Evolutionary conservation across 2,329 filamentous ascomycete genomes (phyloP).

Genomic region (Aspergillus terreus): DNA sequence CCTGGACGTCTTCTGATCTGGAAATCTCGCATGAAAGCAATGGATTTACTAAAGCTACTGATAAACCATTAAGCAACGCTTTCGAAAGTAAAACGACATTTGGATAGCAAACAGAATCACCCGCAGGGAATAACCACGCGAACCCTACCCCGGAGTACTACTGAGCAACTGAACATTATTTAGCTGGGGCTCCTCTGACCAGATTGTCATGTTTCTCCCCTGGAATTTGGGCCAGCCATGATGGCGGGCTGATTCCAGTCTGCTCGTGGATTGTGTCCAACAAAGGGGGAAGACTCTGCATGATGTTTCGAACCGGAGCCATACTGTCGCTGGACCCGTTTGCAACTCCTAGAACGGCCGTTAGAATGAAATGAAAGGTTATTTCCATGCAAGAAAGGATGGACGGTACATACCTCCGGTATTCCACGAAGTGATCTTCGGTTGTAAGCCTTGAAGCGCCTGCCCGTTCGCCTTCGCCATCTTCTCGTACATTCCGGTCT

Average conservation of each 20-base stretch:
- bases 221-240: constrained; percentile 63
- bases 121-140: too few relatives aligned
- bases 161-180: too few relatives aligned
- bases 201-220: neutral
- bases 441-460: constrained; percentile 72
- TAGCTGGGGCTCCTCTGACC: neutral
- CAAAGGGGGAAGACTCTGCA: constrained; percentile 78
- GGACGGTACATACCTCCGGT: constrained; percentile 52
- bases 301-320: constrained; percentile 71
- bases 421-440: constrained; percentile 90
- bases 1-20: neutral
- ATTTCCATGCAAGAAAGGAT: neutral
- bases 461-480: constrained; percentile 74
- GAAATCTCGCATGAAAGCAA: neutral
- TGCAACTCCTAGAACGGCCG: constrained; percentile 33
- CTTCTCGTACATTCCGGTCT: constrained; percentile 72
- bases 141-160: too few relatives aligned
- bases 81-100: too few relatives aligned
- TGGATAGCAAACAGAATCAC: neutral
- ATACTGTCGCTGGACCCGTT: constrained; percentile 50
- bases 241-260: constrained; percentile 75
- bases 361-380: neutral
- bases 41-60: neutral
- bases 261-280: constrained; percentile 85
- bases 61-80: too few relatives aligned